Evolutionary conservation across 2,329 filamentous ascomycete species (phyloP).

Genomic region (Penicillium sp.): DNA sequence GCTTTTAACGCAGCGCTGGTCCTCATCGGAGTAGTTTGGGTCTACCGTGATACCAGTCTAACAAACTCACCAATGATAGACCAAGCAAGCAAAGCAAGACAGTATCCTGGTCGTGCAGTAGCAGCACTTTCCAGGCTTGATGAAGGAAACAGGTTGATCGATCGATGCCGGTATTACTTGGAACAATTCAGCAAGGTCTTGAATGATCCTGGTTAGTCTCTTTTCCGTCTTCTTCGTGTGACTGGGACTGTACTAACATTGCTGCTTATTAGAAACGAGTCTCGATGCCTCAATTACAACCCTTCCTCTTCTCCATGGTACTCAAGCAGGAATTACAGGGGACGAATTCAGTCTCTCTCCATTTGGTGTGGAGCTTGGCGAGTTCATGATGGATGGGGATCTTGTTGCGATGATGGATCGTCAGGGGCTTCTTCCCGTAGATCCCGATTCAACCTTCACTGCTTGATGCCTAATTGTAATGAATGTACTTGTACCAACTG

Average conservation of each 20-base stretch:
- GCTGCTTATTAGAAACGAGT: conserved; percentile 3
- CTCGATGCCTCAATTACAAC: background rate
- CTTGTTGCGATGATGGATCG: conserved; percentile 14
- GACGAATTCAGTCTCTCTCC: conserved; percentile 21
- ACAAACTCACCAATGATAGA: background rate
- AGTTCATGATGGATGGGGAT: conserved; percentile 41
- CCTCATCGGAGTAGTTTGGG: conserved; percentile 25
- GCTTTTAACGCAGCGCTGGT: conserved; percentile 38
- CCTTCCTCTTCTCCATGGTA: background rate
- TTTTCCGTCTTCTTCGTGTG: background rate
- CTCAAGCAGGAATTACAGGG: background rate
- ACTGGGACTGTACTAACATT: background rate
- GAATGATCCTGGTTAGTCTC: background rate
- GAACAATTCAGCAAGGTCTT: conserved; percentile 21
- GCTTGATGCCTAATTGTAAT: background rate
- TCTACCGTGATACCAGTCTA: conserved; percentile 7
- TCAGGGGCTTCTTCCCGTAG: background rate
- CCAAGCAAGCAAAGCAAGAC: background rate
- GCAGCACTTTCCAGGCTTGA: conserved; percentile 28
- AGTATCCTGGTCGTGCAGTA: conserved; percentile 23
- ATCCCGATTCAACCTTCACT: background rate
- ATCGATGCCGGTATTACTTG: conserved; percentile 32
- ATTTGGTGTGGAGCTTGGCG: conserved; percentile 37
- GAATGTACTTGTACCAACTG: background rate
- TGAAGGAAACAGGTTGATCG: conserved; percentile 31